These are phyloP conservation scores for Lachancea sp. DNA, from an alignment of 805 yeast genomes.

Conservation along the genomic window DNA sequence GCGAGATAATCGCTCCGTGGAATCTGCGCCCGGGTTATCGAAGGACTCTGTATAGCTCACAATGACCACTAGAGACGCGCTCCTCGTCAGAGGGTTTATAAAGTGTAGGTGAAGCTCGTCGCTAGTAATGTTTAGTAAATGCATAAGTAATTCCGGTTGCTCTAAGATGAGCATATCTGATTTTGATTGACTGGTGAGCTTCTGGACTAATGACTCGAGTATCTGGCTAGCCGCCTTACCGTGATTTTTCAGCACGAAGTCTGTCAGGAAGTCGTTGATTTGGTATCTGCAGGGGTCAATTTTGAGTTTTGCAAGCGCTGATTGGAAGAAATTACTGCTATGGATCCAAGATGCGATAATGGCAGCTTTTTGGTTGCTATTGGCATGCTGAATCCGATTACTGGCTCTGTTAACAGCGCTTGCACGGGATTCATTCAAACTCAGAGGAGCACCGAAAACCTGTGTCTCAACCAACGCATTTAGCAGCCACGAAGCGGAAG, in stretches of 20 bases:
- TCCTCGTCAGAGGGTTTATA: slow-evolving; percentile 22
- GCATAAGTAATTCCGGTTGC: slow-evolving; percentile 30
- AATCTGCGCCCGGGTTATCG: slow-evolving; percentile 15
- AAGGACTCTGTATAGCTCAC: slow-evolving; percentile 18
- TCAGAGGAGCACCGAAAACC: slow-evolving; percentile 39
- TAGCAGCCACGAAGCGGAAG: slow-evolving; percentile 59
- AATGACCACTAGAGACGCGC: slow-evolving; percentile 25
- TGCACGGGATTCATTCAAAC: slow-evolving; percentile 32
- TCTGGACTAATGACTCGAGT: slow-evolving; percentile 58
- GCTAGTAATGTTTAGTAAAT: slow-evolving; percentile 23
- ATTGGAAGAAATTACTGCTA: slow-evolving; percentile 15
- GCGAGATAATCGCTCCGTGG: slow-evolving; percentile 10
- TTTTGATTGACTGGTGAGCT: slow-evolving; percentile 46
- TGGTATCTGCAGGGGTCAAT: slow-evolving; percentile 20
- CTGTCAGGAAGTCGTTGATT: slow-evolving; percentile 43
- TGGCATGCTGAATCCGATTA: slow-evolving; percentile 1
- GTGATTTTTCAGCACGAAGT: slow-evolving; percentile 38
- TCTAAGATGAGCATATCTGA: slow-evolving; percentile 24
- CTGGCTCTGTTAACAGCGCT: slow-evolving; percentile 23
- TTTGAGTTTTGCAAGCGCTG: slow-evolving; percentile 21
- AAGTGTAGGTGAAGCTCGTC: slow-evolving; percentile 25
- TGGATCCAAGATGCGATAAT: slow-evolving; percentile 28
- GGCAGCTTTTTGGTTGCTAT: slow-evolving; percentile 18
- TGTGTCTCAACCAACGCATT: slow-evolving; percentile 49
- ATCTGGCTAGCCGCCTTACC: slow-evolving; percentile 69